A percentile compares a stretch with the other conserved stretches of the same genome.
Evolutionary conservation across 2,329 filamentous ascomycete genomes (phyloP).

Genomic region (Neofusicoccum cordaticola): DNA sequence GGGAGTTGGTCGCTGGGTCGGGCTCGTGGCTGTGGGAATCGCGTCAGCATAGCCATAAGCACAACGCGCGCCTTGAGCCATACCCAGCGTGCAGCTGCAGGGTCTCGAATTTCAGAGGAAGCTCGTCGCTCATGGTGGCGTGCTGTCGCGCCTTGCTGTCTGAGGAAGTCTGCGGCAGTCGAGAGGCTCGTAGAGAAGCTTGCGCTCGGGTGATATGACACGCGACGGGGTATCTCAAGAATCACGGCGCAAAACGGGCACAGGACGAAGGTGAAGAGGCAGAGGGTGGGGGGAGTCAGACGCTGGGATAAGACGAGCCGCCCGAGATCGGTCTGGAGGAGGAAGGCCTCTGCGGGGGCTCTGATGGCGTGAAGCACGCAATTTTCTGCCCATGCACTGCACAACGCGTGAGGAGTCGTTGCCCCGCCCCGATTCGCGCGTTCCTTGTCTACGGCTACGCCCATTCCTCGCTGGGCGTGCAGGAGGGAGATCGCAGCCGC

Average conservation of each 20-base stretch:
- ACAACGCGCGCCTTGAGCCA: conserved; percentile 13
- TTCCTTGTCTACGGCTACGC: not conserved
- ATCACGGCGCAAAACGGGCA: not conserved
- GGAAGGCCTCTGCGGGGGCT: not conserved
- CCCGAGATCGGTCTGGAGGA: not conserved
- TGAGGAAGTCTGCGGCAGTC: not conserved
- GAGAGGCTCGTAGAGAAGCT: not conserved
- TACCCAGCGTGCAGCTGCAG: conserved; percentile 51
- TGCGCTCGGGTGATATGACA: not conserved
- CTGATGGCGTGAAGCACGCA: conserved; percentile 11
- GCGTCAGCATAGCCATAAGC: not conserved
- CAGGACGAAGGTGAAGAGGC: too few relatives aligned
- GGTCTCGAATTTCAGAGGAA: conserved; percentile 42
- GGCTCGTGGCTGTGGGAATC: conserved; percentile 63
- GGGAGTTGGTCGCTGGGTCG: conserved; percentile 77
- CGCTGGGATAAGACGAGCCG: not conserved
- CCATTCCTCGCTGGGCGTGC: not conserved
- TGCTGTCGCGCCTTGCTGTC: not conserved
- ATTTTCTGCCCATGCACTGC: conserved; percentile 1
- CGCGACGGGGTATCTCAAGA: not conserved
- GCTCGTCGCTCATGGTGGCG: conserved; percentile 7
- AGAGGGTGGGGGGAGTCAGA: too few relatives aligned
- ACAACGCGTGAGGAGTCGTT: not conserved
- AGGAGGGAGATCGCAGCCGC: not conserved
- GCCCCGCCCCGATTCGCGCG: conserved; percentile 8